Percentiles rank a stretch among this genome's conserved stretches.
phyloP scores from a whole-genome alignment of 2,329 filamentous ascomycete species.

The Neonectria hederae region DNA sequence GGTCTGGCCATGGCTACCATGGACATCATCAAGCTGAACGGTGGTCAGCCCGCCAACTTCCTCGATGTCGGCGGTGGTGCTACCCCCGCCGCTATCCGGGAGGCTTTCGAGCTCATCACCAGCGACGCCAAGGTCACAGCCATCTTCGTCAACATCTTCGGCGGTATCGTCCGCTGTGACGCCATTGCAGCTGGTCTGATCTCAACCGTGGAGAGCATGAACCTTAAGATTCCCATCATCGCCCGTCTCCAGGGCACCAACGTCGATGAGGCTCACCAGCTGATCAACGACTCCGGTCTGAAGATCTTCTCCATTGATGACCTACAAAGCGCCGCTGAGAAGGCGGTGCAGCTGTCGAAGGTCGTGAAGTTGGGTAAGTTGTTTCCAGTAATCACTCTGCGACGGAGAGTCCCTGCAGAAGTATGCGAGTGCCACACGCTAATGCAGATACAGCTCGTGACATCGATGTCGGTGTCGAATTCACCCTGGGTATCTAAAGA shows the following conservation, averaged over 20 bases:
- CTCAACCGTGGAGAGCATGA: slow-evolving; percentile 92
- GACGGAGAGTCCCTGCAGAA: background rate
- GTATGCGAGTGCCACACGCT: slow-evolving; percentile 25
- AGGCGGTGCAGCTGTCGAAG: slow-evolving; percentile 98
- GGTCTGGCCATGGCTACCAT: slow-evolving; percentile 99
- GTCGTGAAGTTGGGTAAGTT: slow-evolving; percentile 95
- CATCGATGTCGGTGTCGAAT: slow-evolving; percentile 97
- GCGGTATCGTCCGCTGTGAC: slow-evolving; percentile 97
- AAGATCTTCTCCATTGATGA: slow-evolving; percentile 99
- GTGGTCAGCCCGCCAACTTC: slow-evolving; percentile 96
- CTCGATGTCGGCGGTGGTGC: slow-evolving; percentile 98
- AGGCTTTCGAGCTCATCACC: slow-evolving; percentile 98
- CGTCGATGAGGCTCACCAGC: slow-evolving; percentile 91
- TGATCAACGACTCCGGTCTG: slow-evolving; percentile 95
- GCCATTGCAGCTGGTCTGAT: slow-evolving; percentile 97
- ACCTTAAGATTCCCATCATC: slow-evolving; percentile 96
- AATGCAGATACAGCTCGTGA: slow-evolving; percentile 73
- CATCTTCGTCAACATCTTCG: slow-evolving; percentile 99
- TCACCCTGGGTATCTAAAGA: slow-evolving; percentile 88
- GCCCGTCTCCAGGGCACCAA: slow-evolving; percentile 98
- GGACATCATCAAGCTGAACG: slow-evolving; percentile 99
- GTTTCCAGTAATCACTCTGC: background rate
- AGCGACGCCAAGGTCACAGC: slow-evolving; percentile 97
- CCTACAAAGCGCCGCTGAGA: slow-evolving; percentile 95
- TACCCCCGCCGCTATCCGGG: slow-evolving; percentile 94